Base-by-base conservation (phyloP, 1,284 basidiomycete species). In the Marasmius sp. region DNA sequence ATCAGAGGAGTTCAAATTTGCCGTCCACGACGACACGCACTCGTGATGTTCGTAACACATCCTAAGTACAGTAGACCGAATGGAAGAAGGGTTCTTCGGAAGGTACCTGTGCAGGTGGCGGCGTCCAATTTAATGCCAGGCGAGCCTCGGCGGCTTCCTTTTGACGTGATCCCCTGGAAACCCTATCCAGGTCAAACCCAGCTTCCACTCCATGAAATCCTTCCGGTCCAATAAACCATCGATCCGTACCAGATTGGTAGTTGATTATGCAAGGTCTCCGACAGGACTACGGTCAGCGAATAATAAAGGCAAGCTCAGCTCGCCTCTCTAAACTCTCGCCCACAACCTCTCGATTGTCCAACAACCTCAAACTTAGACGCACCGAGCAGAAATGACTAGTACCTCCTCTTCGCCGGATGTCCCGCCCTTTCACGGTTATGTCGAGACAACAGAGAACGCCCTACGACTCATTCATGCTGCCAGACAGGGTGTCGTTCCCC, bases 391-490 rank as follows among this genome's bases (percentile, higher is more conserved):
- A 43, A 77, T 80, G 78, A 75, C 77, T 68, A 81, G 75, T 71
- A 81, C 75, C 72, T 71, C 70, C 58, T 68, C 68, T 65, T 70
- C 69, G 54, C 78, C 79, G 61, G 80, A 82, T 68, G 77, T 81
- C 65, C 82, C 83, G 59, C 83, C 85, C 61, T 89, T 89, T 78
- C 80, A 80, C 62, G 87, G 87, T 62, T 88, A 85, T 75, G 88
- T 92, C 41, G 87, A 92, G 71, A 89, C 87, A 45, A 94, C 91
- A 7, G 83, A 85, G 66, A 86, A 94, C 69, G 91, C 91, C 11
- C 81, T 93, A 51, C 84, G 91, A 55, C 81, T 93, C 67, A 90
- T 93, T 67, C 85, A 92, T 73, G 90, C 89, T 33, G 91, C 90
- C 58, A 81, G 87, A 52, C 84, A 87, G 66, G 89, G 89, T 20